Evolutionary conservation across 768 basidiomycete genomes (phyloP), one percentile per base, ranked within the genome.

Genomic region (Boletus pseudo-olivaceus): DNA sequence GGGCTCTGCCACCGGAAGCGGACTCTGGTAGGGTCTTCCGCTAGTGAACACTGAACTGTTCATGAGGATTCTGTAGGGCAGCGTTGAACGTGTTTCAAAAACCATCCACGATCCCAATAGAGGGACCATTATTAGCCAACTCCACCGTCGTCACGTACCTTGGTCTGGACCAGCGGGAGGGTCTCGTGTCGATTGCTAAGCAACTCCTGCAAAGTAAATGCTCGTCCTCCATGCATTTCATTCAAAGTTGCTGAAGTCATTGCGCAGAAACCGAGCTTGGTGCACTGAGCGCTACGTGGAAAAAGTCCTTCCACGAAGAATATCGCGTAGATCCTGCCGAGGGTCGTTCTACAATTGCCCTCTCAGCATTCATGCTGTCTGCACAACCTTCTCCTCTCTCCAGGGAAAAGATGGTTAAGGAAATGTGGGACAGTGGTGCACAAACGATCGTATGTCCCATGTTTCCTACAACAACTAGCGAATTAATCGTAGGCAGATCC

Each of bases 361-460:
- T 99, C 30, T 92, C 90, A 17, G 88, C 94, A 1, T 98, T 97
- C 73, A 78, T 85, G 66, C 73, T 99, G 2, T 85, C 89, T n/a
- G 81, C 89, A 19, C 73, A 93, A 17, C 73, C 84, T 5, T 82
- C 79, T 2, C 67, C 82, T 38, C 61, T 84, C 17, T 79, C 83
- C 9, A 79, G 87, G 55, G 87, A 83, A 71, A 72, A 76, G 2
- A 65, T 93, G 42, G 77, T 95, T 27, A 84, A 86, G 64, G 83
- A 90, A 62, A 89, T 98, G 78, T 98, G 94, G 94, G 80, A 89
- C 43, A 92, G 91, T 62, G 93, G 91, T 41, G 93, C 93, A 20
- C 83, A 88, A 64, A 81, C 84, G 23, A 84, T 97, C 45, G 90
- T 94, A 61, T 53, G 45, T 47, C 5, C 12, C 39, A 47, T 37